Evolutionary conservation across 2,329 filamentous ascomycete species (phyloP).

Genomic region (Calonectria henricotiae): DNA sequence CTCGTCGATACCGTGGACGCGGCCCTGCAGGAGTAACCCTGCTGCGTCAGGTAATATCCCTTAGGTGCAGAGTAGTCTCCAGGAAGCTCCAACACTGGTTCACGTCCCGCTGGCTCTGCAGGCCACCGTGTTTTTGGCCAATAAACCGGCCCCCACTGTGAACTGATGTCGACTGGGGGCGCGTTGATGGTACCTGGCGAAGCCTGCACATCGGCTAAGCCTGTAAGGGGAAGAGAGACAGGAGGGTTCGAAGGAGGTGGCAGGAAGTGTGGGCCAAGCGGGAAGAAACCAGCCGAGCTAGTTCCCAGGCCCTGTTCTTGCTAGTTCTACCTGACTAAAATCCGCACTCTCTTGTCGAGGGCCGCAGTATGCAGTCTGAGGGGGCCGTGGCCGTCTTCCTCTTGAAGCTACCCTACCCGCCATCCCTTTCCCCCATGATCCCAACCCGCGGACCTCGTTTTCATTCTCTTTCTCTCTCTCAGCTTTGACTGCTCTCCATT

Average conservation of each 20-base stretch:
- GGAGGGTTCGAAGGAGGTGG: slow-evolving; percentile 25
- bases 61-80: slow-evolving; percentile 52
- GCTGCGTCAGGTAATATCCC: slow-evolving; percentile 55
- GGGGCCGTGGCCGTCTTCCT: slow-evolving; percentile 42
- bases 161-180: slow-evolving; percentile 24
- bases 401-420: slow-evolving; percentile 48
- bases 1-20: slow-evolving; percentile 36
- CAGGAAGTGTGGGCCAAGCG: slow-evolving; percentile 19
- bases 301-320: slow-evolving; percentile 7
- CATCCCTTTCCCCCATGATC: slow-evolving; percentile 48
- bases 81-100: slow-evolving; percentile 54
- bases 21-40: slow-evolving; percentile 54
- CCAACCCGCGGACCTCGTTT: slow-evolving; percentile 46
- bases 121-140: slow-evolving; percentile 45
- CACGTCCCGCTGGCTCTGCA: slow-evolving; percentile 39
- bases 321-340: slow-evolving; percentile 13
- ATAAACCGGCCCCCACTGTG: slow-evolving; percentile 14
- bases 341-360: slow-evolving; percentile 19
- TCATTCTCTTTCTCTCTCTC: slow-evolving; percentile 44
- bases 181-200: slow-evolving; percentile 31
- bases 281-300: slow-evolving; percentile 24
- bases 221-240: slow-evolving; percentile 45
- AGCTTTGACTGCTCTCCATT: slow-evolving; percentile 32
- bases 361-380: slow-evolving; percentile 28
- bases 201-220: slow-evolving; percentile 32